Conservation (phyloP, 305 asterid species). For the Ilex paraguariensis region DNA sequence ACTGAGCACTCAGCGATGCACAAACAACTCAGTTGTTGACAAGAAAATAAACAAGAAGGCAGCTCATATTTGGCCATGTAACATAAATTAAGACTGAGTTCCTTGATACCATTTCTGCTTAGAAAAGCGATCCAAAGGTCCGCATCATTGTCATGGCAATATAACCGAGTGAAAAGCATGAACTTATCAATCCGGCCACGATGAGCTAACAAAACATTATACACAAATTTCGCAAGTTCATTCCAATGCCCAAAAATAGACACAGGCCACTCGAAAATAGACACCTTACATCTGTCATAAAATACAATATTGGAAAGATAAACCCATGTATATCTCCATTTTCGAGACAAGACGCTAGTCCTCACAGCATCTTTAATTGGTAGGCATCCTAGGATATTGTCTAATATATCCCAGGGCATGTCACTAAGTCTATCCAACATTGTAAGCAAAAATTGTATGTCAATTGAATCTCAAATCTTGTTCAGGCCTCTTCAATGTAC, state of each 20-base stretch:
- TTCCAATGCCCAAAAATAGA: slow-evolving; percentile 16
- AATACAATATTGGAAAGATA: slow-evolving; percentile 39
- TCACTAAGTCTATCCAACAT: slow-evolving; percentile 9
- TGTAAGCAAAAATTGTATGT: too few species aligned
- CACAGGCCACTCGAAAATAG: slow-evolving; percentile 25
- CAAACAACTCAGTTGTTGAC: slow-evolving; percentile 32
- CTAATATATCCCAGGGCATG: slow-evolving; percentile 21
- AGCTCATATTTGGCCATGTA: slow-evolving; percentile 21
- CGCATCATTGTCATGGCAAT: not conserved
- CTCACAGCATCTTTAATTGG: slow-evolving; percentile 49
- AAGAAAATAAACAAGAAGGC: slow-evolving; percentile 32
- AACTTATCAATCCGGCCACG: too few species aligned
- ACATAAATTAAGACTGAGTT: slow-evolving; percentile 37
- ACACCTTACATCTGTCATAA: slow-evolving; percentile 41
- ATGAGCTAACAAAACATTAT: too few species aligned
- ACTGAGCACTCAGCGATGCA: slow-evolving; percentile 32
- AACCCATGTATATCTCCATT: slow-evolving; percentile 27
- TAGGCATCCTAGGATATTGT: slow-evolving; percentile 40
- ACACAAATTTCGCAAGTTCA: slow-evolving; percentile 1
- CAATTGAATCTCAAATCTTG: too few species aligned
- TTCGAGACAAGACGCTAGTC: slow-evolving; percentile 32
- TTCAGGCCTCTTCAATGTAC: too few species aligned
- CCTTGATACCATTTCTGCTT: slow-evolving; percentile 24
- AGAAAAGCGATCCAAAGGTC: not conserved
- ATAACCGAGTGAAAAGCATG: slow-evolving; percentile 19